Evolutionary conservation across 305 asterid species (phyloP), one percentile per base, ranked within the genome.

Genomic region (Fraxinus nigra): DNA sequence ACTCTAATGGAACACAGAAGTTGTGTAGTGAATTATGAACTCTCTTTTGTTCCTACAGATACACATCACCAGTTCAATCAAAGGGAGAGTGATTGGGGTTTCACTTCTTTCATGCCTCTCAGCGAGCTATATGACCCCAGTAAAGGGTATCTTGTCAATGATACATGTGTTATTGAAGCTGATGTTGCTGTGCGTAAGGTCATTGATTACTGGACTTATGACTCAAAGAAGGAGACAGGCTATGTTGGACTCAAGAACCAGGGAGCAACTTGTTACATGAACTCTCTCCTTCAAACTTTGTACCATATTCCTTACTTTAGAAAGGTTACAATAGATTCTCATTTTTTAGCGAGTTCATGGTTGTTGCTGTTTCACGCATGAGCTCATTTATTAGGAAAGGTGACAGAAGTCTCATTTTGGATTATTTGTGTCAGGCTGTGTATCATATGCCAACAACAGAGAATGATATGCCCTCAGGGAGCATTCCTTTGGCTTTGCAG

Each of bases 71-170:
- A 92, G 84, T 94, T 94, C 89, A 92, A 92, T 89, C 95, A 91
- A 88, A 90, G 95, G 86, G 97, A 92, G 90, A 92, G 98, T 81
- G 98, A 94, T 80, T 94, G 98, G 98, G 98, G 98, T 79, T 94
- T 93, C 89, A 92, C 96, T 38, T 90, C 97, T 82, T 93, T 94
- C 92, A 93, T 94, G 98, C 96, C 92, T 88, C 97, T 93, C 46
- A 80, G 89, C 69, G 98, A 94, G 75, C 92, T 94, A 30, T 93
- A 93, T 86, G 98, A 94, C 84, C 97, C 97, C 82, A 87, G 81
- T 82, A 94, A 90, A 86, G 98, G 98, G 70, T 94, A 90, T 87
- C 89, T 94, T 67, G 92, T 90, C 85, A 92, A 94, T 81, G 98
- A 94, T 86, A 88, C 90, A 67, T 88, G 92, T 72, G 77, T 93